Base-by-base conservation (phyloP, 106 monocot species). In the Dioscorea alata region DNA sequence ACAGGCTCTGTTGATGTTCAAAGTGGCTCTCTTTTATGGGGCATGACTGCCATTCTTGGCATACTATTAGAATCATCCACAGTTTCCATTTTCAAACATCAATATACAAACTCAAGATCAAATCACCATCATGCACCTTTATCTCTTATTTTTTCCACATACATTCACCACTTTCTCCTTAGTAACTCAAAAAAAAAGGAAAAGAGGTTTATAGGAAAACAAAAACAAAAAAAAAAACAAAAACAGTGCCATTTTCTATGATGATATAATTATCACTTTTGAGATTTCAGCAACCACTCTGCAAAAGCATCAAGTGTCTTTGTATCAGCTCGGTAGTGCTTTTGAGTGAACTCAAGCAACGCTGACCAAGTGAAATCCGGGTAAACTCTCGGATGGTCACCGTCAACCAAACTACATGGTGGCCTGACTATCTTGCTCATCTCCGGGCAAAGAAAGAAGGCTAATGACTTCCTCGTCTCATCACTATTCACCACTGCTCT, bases 321-420 rank as follows among this genome's bases (percentile, higher is more conserved):
- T 71, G 75, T 84, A 61, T 95, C 95, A 4, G 95, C 83, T 21
- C 95, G 59, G 82, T 95, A 95, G 57, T 88, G 95, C 66, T 84
- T 86, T 74, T 95, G 95, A 8, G 95, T 95, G 88, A 95, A 95
- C 62, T 88, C 86, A n/a, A 95, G 83, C 64, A 95, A 57, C 23
- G 74, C 28, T 25, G 84, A 61, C 95, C 95, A 95, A 7, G 95
- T 95, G 78, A 95, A 95, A 73, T 95, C 95, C 12, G 95, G 95
- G 70, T 91, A 95, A 4, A 48, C 75, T 71, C 96, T 75, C 4
- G 84, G 86, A 57, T 88, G 54, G 28, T 58, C 60, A 10, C 10
- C 3, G 61, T 78, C 83, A n/a, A 89, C 74, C 16, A 96, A 65
- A 58, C 65, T 65, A 17, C 8, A 22, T 15, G 89, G 91, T 17